Conservation (phyloP, 305 asterid species). For the Solanum chacoense region DNA sequence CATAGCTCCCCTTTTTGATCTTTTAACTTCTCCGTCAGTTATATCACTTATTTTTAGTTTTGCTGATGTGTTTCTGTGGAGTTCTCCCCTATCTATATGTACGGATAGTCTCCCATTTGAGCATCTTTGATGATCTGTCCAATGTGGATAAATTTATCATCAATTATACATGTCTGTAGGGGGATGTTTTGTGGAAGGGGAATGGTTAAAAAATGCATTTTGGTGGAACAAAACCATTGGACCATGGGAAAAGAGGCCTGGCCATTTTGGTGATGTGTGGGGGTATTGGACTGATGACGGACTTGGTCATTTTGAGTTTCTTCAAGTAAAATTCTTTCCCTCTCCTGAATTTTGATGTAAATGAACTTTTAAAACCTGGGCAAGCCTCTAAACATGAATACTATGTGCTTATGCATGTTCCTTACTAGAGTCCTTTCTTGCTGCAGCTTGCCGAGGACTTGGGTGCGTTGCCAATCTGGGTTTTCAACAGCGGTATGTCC, state of each 20-base stretch:
- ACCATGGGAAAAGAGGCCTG: constrained; percentile 94
- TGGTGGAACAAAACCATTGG: constrained; percentile 96
- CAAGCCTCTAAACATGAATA: background rate
- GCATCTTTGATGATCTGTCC: background rate
- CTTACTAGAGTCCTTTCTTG: background rate
- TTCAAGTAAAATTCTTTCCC: constrained; percentile 38
- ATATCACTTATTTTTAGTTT: background rate
- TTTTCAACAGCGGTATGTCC: constrained; percentile 76
- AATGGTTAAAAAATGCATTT: constrained; percentile 66
- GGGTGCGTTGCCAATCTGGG: constrained; percentile 80
- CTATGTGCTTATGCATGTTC: background rate
- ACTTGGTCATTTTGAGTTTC: constrained; percentile 78
- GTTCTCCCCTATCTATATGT: background rate
- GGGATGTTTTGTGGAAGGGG: constrained; percentile 94
- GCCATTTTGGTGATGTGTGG: constrained; percentile 98
- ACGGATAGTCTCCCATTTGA: background rate
- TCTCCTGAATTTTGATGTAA: background rate
- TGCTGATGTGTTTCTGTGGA: background rate
- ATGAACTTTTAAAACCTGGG: background rate
- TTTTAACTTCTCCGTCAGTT: background rate
- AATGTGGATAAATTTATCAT: background rate
- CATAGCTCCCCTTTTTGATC: background rate
- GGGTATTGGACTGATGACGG: constrained; percentile 95
- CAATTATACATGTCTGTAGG: constrained; percentile 24
- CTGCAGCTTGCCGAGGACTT: constrained; percentile 93